Evolutionary conservation across 2,329 filamentous ascomycete species (phyloP), one percentile per base, ranked within the genome.

Genomic region (Aschersonia sp.): DNA sequence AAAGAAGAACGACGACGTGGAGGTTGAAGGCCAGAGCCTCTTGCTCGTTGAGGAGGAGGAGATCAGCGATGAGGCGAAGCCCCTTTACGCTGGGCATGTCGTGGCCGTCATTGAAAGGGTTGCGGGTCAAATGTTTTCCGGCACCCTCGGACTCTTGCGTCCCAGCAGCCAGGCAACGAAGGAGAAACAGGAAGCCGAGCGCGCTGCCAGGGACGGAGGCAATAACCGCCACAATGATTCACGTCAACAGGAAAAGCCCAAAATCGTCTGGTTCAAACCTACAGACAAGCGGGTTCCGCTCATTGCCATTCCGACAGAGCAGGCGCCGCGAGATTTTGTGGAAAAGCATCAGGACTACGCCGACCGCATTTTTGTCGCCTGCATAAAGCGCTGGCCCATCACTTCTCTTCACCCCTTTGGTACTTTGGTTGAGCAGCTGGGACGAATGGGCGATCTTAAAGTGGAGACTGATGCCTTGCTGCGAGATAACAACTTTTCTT

Each of bases 261-360:
- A 98, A 80, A 98, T 98, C 68, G 92, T 98, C 42, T 98, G 92
- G 92, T 98, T 98, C 73, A 98, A 98, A 74, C 92, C 92, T 50
- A 98, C 92, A 1, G 92, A 98, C 69, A 97, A 98, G 78, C 87
- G 92, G 61, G 92, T 98, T 44, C 92, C 92, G 45, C 74, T 98
- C 55, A 98, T 98, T 65, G 92, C 92, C 47, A 98, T 98, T 54
- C 92, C 92, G 1, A 98, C 92, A 4, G 92, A 98, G 65, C 92
- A 98, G 68, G 92, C 92, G 7, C 92, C 92, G 22, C 84, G 88
- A 37, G 92, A 97, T 68, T 98, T 98, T 58, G 92, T 98, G 31
- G 92, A 98, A 71, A 95, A 92, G 67, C 92, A 98, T 64, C 87
- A 95, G 64, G 87, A 96, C 32, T 98, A 97, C 58, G 88, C 90